Evolutionary conservation across 2,329 filamentous ascomycete species (phyloP).

Genomic region (Raffaelea albimanens): DNA sequence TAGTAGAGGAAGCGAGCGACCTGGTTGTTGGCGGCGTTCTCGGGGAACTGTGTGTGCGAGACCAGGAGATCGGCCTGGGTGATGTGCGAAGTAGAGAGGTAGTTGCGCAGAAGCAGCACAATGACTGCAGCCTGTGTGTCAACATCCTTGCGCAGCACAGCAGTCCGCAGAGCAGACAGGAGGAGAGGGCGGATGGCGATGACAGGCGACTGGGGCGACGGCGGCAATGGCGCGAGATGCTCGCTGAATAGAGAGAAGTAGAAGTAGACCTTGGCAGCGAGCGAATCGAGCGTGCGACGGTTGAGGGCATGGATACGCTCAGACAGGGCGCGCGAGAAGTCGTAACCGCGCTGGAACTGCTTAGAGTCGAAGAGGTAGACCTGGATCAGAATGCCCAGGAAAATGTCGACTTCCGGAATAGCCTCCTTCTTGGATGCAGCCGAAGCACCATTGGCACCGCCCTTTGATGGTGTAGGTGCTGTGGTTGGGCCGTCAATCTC

Average conservation of each 20-base stretch:
- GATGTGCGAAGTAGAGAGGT: conserved; percentile 92
- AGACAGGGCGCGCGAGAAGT: conserved; percentile 76
- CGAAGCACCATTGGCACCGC: conserved; percentile 14
- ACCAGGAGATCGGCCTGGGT: conserved; percentile 92
- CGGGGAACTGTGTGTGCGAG: conserved; percentile 89
- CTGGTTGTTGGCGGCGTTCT: conserved; percentile 94
- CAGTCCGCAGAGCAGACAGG: conserved; percentile 80
- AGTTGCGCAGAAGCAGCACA: conserved; percentile 88
- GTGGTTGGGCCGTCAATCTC: conserved; percentile 52
- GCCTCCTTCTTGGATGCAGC: conserved; percentile 56
- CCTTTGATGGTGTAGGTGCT: conserved; percentile 24
- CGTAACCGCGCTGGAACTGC: conserved; percentile 66
- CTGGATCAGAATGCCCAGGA: conserved; percentile 77
- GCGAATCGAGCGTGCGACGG: conserved; percentile 84
- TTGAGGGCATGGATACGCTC: conserved; percentile 83
- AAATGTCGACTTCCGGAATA: conserved; percentile 80
- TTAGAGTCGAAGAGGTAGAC: conserved; percentile 84
- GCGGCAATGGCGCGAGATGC: conserved; percentile 76
- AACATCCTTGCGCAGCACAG: conserved; percentile 92
- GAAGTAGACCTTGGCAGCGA: conserved; percentile 94
- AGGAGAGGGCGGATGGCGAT: conserved; percentile 79
- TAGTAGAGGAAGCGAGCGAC: conserved; percentile 97
- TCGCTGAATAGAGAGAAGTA: conserved; percentile 96
- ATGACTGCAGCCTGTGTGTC: conserved; percentile 97
- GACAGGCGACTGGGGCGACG: conserved; percentile 79